Conservation (phyloP, 805 yeast species). For the Isabelozyma rhagii region DNA sequence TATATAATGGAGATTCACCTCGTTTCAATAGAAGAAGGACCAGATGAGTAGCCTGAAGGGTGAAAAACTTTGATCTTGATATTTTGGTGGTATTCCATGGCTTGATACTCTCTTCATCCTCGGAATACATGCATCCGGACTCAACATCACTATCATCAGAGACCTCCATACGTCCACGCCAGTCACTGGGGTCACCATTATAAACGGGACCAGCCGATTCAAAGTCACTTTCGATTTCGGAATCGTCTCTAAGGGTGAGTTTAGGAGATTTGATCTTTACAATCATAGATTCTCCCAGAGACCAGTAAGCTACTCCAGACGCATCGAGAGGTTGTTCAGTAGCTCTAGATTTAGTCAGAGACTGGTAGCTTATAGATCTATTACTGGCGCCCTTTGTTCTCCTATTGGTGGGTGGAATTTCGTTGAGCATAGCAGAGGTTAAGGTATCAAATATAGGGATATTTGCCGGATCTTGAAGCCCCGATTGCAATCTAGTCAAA, state of each 20-base stretch:
- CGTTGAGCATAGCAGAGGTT: constrained; percentile 8
- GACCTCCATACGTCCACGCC: constrained; percentile 25
- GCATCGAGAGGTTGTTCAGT: no score
- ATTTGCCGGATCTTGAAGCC: constrained; percentile 14
- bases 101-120: constrained; percentile 9
- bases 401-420: not conserved
- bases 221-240: not conserved
- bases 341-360: not conserved
- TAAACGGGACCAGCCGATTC: constrained; percentile 8
- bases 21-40: constrained; percentile 14
- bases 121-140: constrained; percentile 9
- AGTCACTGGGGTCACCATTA: constrained; percentile 3
- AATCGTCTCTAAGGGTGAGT: not conserved
- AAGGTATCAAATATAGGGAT: constrained; percentile 12
- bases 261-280: not conserved
- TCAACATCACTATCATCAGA: constrained; percentile 23
- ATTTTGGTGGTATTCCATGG: constrained; percentile 2
- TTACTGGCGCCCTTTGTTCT: not conserved
- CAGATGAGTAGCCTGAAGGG: constrained; percentile 12
- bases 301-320: not conserved
- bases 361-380: not conserved
- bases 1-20: constrained; percentile 26
- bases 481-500: constrained; percentile 10
- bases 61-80: constrained; percentile 7
- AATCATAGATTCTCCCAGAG: not conserved